Base-by-base conservation (phyloP, 768 basidiomycete species). In the Panaeolus papilionaceus region DNA sequence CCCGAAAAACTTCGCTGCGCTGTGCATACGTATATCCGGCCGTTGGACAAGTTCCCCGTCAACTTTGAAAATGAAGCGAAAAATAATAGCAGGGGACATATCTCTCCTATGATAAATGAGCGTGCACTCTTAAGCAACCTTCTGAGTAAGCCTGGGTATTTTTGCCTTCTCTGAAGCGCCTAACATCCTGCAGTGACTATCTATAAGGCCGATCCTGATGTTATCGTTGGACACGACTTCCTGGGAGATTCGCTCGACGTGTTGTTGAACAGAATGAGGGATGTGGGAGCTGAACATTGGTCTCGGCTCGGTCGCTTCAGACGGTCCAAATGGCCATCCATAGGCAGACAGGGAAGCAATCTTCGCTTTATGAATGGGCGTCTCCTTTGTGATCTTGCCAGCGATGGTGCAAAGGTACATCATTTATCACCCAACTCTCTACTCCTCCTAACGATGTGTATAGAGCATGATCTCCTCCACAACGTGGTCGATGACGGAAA, bases 401-500 rank as follows among this genome's bases (percentile, higher is more conserved):
- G 95, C 73, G 97, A 99, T 71, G 94, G 93, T 38, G 95, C 94
- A 14, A 98, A 96, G 84, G 96, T 94, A 71, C 1, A 85, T 66
- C 1, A 33, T 39, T 47, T 5, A 37, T 38, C 37, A 2, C 39
- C 37, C 63, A 54, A 18, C 16, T 51, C 62, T 51, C 2, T 14
- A 39, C 51, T 65, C 7, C 67, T 16, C 11, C 12, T 45, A 28
- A 66, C 23, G 64, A 3, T 62, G 4, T 9, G 49, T 18, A 20
- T 73, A 97, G 95, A 91, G 93, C 23, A 97, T 98, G 95, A 99
- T 99, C 75, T 81, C 91, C 0, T 99, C 98, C 3, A 98, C 95
- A 4, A 99, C 98, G 0, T 99, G 98, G 98, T 97, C 96, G 2
- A 81, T 99, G 64, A 95, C 94, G 9, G 98, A 99, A 78, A 98